A percentile compares a stretch with the other conserved stretches of the same genome.
These are phyloP conservation scores for Rhodomyrtus psidioides DNA, from an alignment of 441 rosid genomes.

Conservation along the genomic window DNA sequence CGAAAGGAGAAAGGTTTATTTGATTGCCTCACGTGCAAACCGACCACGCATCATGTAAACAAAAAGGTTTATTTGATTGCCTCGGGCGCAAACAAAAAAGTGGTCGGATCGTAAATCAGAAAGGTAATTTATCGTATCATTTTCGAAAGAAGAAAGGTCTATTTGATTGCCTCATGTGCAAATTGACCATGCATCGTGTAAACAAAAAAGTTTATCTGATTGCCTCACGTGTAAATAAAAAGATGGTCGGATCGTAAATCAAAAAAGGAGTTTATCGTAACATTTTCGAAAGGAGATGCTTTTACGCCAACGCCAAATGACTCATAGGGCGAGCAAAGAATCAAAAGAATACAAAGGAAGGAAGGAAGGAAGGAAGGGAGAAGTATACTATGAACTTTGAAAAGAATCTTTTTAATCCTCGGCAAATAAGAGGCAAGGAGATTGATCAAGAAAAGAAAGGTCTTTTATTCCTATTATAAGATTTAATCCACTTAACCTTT, in stretches of 20 bases:
- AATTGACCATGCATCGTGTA: neutral
- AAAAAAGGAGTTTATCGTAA: neutral
- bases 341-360: neutral
- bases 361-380: neutral
- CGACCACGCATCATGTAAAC: no score
- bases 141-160: neutral
- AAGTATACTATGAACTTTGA: no score
- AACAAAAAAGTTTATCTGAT: neutral
- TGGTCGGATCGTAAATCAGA: neutral
- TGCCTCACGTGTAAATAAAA: neutral
- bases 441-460: no score
- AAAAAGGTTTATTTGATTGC: neutral
- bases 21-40: neutral
- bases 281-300: neutral
- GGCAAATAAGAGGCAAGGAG: no score
- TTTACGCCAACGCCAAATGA: neutral
- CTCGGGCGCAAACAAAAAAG: accelerated
- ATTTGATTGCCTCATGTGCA: neutral
- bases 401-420: no score
- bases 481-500: neutral
- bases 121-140: neutral
- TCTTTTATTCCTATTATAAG: no score
- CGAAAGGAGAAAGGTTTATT: neutral
- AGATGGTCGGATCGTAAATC: neutral
- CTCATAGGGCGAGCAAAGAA: neutral